A percentile compares a stretch with the other conserved stretches of the same genome.
Conservation (phyloP, 2,329 filamentous ascomycete species). For the Cytospora piceicola region DNA sequence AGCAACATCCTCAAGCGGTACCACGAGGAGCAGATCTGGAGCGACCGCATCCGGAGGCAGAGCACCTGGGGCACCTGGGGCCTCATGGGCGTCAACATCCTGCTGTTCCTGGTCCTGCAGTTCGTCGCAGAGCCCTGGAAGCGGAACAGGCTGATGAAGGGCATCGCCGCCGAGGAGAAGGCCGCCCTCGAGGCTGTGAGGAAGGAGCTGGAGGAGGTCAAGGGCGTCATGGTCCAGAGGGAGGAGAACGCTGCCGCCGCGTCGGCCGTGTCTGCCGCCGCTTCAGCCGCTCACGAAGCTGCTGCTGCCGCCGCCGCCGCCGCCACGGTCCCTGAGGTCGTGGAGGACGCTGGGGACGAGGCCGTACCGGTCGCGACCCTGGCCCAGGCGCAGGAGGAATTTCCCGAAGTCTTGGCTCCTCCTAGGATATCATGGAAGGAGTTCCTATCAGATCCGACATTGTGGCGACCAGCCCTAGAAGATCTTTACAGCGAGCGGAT, state of each 20-base stretch:
- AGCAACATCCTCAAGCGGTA: slow-evolving; percentile 87
- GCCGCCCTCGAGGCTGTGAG: slow-evolving; percentile 55
- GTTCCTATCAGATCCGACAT: slow-evolving; percentile 44
- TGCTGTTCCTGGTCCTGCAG: slow-evolving; percentile 84
- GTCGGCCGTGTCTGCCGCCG: slow-evolving; percentile 17
- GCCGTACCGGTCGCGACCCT: slow-evolving; percentile 19
- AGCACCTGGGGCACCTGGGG: slow-evolving; percentile 99
- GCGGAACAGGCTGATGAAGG: slow-evolving; percentile 76
- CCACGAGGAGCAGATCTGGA: slow-evolving; percentile 99
- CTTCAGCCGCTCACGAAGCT: background rate
- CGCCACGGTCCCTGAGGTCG: slow-evolving; percentile 30
- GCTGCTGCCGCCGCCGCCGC: background rate
- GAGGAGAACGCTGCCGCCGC: slow-evolving; percentile 28
- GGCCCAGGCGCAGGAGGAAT: slow-evolving; percentile 28
- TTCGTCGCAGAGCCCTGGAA: slow-evolving; percentile 94
- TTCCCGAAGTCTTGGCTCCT: slow-evolving; percentile 6
- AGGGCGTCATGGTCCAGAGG: slow-evolving; percentile 36
- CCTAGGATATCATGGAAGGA: slow-evolving; percentile 47
- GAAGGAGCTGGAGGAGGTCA: slow-evolving; percentile 45
- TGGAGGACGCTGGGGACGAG: slow-evolving; percentile 38
- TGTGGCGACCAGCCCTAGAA: slow-evolving; percentile 53
- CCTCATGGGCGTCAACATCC: slow-evolving; percentile 93
- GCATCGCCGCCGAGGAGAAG: slow-evolving; percentile 79
- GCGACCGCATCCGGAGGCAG: slow-evolving; percentile 92
- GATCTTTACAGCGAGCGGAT: slow-evolving; percentile 70